These are phyloP conservation scores for Ophiostoma australiae DNA, from an alignment of 2,329 filamentous ascomycete species.

Conservation along the genomic window DNA sequence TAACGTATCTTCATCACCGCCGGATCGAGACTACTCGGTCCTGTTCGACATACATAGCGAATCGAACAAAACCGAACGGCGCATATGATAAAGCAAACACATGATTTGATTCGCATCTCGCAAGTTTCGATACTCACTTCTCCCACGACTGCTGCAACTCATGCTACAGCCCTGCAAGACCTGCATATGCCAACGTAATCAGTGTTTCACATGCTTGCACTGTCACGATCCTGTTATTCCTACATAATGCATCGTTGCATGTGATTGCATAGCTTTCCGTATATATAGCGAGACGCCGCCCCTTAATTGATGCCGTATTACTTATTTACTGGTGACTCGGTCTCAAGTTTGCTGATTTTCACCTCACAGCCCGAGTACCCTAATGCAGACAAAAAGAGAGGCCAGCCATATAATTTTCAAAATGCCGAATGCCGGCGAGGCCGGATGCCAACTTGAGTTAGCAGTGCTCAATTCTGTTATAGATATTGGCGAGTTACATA, in stretches of 20 bases:
- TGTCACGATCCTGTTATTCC: not conserved
- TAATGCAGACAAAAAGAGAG: not conserved
- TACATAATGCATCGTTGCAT: not conserved
- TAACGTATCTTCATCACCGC: too few species aligned
- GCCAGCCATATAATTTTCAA: not conserved
- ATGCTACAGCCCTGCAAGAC: not conserved
- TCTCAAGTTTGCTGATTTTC: not conserved
- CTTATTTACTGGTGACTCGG: not conserved
- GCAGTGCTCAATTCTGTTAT: not conserved
- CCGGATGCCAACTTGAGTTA: not conserved
- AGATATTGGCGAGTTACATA: too few species aligned
- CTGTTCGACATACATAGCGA: too few species aligned
- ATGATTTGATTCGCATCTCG: not conserved
- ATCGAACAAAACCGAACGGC: too few species aligned
- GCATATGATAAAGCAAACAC: not conserved
- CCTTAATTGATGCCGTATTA: not conserved
- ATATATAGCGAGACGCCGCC: not conserved
- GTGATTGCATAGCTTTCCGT: not conserved
- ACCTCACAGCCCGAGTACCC: not conserved
- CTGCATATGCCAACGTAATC: constrained; percentile 4
- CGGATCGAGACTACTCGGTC: too few species aligned
- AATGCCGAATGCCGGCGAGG: not conserved
- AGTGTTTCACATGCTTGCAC: not conserved
- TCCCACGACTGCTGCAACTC: not conserved
- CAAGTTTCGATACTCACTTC: not conserved